Conservation (phyloP, 441 rosid genomes). For the Gossypium gossypioides region DNA sequence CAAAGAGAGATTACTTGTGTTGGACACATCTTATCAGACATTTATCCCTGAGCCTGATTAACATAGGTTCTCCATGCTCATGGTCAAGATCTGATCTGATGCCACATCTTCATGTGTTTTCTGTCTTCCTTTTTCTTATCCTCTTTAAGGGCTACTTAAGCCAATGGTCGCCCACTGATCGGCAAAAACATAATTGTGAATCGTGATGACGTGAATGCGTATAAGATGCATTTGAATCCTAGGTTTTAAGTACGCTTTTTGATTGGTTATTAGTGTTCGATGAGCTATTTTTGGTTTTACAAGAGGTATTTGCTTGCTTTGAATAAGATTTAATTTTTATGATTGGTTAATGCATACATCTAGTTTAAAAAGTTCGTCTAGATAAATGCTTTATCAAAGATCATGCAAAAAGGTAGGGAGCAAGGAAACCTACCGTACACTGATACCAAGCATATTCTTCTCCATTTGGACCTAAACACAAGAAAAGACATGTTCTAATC, state of each 20-base stretch:
- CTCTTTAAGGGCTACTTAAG: not conserved
- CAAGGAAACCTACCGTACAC: slow-evolving; percentile 64
- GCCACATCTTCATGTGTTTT: not conserved
- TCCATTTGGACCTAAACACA: slow-evolving; percentile 70
- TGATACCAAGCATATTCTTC: slow-evolving; percentile 98
- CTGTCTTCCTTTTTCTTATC: not conserved
- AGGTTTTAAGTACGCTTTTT: not conserved
- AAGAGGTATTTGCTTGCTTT: not conserved
- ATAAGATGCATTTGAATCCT: not conserved
- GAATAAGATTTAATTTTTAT: not conserved
- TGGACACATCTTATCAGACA: not conserved
- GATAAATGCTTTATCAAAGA: not conserved
- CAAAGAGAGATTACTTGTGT: not conserved
- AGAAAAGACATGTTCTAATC: slow-evolving; percentile 7
- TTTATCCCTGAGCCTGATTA: not conserved
- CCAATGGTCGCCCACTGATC: not conserved
- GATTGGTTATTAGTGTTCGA: not conserved
- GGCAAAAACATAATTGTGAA: not conserved
- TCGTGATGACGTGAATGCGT: not conserved
- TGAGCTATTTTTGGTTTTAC: not conserved
- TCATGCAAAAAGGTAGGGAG: not conserved
- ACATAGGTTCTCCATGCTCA: not conserved
- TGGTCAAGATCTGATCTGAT: not conserved
- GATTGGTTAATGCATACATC: not conserved
- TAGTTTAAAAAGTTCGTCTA: not conserved